Percentiles rank a stretch among this genome's conserved stretches.
phyloP scores from a whole-genome alignment of 495 filamentous ascomycete genomes.

The Margaritispora aquatica region DNA sequence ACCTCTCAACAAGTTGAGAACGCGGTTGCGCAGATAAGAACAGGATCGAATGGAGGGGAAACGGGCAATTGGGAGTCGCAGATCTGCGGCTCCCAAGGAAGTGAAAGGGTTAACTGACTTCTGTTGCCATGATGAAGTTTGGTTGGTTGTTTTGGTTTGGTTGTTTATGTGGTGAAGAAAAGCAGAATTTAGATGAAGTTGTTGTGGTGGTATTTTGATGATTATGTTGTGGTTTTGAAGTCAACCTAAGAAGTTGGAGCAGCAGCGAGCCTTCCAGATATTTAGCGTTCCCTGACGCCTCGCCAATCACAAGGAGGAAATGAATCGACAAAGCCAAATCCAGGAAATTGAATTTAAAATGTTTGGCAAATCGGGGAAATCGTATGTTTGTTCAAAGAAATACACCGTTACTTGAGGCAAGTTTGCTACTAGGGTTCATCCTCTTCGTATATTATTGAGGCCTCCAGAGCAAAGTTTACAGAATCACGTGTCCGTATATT shows the following conservation, averaged over 20 bases:
- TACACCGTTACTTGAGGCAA: background rate
- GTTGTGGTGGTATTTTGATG: slow-evolving; percentile 7
- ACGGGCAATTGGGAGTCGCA: no score
- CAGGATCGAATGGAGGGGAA: slow-evolving; percentile 22
- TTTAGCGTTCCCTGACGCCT: no score
- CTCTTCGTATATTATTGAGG: background rate
- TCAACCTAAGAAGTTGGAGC: background rate
- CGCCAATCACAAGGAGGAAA: background rate
- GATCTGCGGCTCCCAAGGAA: slow-evolving; percentile 21
- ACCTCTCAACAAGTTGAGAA: background rate
- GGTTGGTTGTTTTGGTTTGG: background rate
- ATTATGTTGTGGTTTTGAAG: background rate
- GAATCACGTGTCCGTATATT: background rate
- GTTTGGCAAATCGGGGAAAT: background rate
- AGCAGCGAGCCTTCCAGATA: background rate
- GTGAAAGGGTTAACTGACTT: slow-evolving; percentile 45
- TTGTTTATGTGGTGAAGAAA: background rate
- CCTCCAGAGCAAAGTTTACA: background rate
- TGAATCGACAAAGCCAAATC: background rate
- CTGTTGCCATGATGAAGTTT: slow-evolving; percentile 52
- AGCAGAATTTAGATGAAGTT: slow-evolving; percentile 5
- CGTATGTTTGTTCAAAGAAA: background rate
- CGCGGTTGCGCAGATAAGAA: slow-evolving; percentile 32
- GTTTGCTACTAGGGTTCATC: background rate
- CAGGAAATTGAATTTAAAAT: background rate